A percentile compares a stretch with the other conserved stretches of the same genome.
Conservation (phyloP, 2,329 filamentous ascomycete genomes). For the Trichoderma sp. region DNA sequence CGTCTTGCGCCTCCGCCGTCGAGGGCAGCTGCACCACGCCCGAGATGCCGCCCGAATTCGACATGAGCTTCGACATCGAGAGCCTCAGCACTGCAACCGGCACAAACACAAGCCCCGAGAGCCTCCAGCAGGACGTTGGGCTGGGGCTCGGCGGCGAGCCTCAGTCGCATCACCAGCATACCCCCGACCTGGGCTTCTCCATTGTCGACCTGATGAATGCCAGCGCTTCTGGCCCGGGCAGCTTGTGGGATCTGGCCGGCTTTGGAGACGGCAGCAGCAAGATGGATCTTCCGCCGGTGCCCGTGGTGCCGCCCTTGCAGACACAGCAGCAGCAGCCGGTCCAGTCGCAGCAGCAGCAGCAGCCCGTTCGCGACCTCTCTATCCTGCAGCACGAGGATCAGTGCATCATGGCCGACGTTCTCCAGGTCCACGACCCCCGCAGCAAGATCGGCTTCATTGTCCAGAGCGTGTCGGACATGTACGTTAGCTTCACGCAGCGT, state of each 20-base stretch:
- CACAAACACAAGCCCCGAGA: conserved; percentile 33
- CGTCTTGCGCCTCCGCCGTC: conserved; percentile 22
- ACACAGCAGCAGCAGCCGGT: conserved; percentile 8
- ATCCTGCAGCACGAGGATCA: conserved; percentile 25
- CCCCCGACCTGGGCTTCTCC: conserved; percentile 33
- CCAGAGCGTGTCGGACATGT: conserved; percentile 32
- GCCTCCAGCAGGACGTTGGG: conserved; percentile 25
- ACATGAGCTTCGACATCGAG: conserved; percentile 38
- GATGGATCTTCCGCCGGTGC: conserved; percentile 32
- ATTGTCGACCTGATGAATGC: conserved; percentile 34
- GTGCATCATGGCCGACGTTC: conserved; percentile 30
- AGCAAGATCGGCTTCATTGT: conserved; percentile 37
- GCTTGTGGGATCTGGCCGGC: conserved; percentile 16
- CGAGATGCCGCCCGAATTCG: conserved; percentile 32
- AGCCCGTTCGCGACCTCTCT: conserved; percentile 32
- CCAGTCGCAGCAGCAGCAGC: conserved; percentile 17
- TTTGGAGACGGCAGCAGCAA: conserved; percentile 28
- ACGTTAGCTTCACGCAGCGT: conserved; percentile 34
- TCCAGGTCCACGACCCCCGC: conserved; percentile 37
- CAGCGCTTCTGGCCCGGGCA: not conserved
- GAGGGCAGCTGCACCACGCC: conserved; percentile 23
- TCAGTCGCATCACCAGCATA: not conserved
- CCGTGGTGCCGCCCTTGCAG: conserved; percentile 23
- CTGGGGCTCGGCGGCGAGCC: conserved; percentile 26
- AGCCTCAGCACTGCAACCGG: conserved; percentile 31